Conservation (phyloP, 1,284 basidiomycete genomes). For the Trametes versicolor region DNA sequence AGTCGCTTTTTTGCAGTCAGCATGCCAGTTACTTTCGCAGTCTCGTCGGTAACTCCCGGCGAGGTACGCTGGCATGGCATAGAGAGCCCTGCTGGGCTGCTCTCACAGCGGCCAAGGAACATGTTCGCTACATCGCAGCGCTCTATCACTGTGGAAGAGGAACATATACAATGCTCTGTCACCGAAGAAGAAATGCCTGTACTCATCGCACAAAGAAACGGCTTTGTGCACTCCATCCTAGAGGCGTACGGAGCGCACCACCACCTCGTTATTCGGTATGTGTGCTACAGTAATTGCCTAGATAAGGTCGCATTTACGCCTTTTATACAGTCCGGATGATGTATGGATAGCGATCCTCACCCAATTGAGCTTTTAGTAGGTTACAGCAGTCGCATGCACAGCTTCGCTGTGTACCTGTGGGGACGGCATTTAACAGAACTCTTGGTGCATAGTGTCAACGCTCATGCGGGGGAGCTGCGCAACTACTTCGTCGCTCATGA, state of each 20-base stretch:
- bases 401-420: not conserved
- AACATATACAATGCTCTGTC: not conserved
- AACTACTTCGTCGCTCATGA: conserved; percentile 26
- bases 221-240: conserved; percentile 48
- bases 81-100: not conserved
- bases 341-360: conserved; percentile 36
- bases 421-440: not conserved
- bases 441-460: no score
- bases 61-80: not conserved
- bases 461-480: conserved; percentile 43
- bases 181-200: not conserved
- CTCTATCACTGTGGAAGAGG: conserved; percentile 2
- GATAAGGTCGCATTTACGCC: conserved; percentile 3
- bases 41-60: not conserved
- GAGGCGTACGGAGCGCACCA: conserved; percentile 25
- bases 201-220: conserved; percentile 30
- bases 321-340: conserved; percentile 49
- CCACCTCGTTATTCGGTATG: conserved; percentile 38
- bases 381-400: conserved; percentile 39
- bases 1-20: not conserved
- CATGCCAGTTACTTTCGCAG: conserved; percentile 35
- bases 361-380: conserved; percentile 7
- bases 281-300: not conserved
- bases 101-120: not conserved
- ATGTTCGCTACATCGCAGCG: conserved; percentile 26